These are phyloP conservation scores for Diplosphaera chodatii DNA, from an alignment of 139 green algal genomes.

Conservation along the genomic window DNA sequence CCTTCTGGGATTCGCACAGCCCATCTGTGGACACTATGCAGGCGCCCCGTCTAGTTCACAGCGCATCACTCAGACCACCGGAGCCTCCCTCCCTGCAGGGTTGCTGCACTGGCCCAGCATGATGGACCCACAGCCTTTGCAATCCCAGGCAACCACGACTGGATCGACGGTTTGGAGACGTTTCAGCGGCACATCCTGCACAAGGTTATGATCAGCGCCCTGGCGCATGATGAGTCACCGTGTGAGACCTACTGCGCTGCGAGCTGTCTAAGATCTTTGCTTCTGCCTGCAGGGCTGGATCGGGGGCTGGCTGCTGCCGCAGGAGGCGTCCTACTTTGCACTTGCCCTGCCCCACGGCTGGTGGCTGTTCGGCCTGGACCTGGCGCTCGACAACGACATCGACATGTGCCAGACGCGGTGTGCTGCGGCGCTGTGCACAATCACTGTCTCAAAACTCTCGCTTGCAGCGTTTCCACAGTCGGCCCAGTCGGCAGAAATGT, in stretches of 20 bases:
- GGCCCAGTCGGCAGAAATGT: too few relatives aligned
- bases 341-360: slow-evolving; percentile 74
- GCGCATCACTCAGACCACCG: too few relatives aligned
- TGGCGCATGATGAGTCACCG: neutral
- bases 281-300: slow-evolving; percentile 74
- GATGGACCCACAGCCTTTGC: slow-evolving; percentile 66
- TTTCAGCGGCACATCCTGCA: slow-evolving; percentile 73
- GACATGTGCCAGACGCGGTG: slow-evolving; percentile 75
- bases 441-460: too few relatives aligned
- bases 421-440: neutral
- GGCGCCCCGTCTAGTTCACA: too few relatives aligned
- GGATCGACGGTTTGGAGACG: slow-evolving; percentile 78
- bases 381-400: slow-evolving; percentile 73
- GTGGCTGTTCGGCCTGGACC: slow-evolving; percentile 87
- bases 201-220: slow-evolving; percentile 22
- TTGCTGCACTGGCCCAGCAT: slow-evolving; percentile 45
- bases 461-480: too few relatives aligned
- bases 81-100: slow-evolving; percentile 5
- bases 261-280: too few relatives aligned
- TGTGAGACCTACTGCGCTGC: too few relatives aligned
- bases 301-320: slow-evolving; percentile 82
- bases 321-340: slow-evolving; percentile 86
- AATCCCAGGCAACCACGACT: slow-evolving; percentile 81
- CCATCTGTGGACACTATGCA: too few relatives aligned
- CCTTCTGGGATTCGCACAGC: too few relatives aligned